These are phyloP conservation scores for Elongisporangium prolatum DNA, from an alignment of 352 stramenopile species.

Conservation along the genomic window DNA sequence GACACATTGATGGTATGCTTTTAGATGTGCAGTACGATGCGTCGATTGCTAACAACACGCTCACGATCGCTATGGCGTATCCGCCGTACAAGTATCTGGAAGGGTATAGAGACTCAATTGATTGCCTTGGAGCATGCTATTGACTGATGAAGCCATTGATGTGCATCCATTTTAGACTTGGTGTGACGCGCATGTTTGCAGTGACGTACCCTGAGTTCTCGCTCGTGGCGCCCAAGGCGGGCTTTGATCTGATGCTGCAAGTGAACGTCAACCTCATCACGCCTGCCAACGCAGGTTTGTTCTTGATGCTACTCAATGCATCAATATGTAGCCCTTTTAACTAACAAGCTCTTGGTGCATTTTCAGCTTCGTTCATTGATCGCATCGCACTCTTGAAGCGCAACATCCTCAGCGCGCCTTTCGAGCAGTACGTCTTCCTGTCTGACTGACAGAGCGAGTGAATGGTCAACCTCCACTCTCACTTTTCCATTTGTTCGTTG, in stretches of 20 bases:
- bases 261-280: constrained; percentile 78
- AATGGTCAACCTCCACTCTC: not conserved
- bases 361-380: constrained; percentile 62
- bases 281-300: constrained; percentile 53
- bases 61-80: constrained; percentile 77
- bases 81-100: constrained; percentile 68
- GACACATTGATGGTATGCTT: constrained; percentile 1
- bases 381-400: constrained; percentile 77
- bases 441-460: not conserved
- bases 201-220: constrained; percentile 73
- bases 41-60: constrained; percentile 59
- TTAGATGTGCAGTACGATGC: constrained; percentile 84
- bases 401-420: constrained; percentile 73
- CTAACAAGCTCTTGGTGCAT: constrained; percentile 3
- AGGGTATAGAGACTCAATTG: constrained; percentile 23
- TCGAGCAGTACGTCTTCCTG: constrained; percentile 47
- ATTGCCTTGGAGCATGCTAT: not conserved
- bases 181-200: constrained; percentile 64
- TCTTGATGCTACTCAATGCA: not conserved
- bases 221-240: constrained; percentile 52
- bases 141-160: not conserved
- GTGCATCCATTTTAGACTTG: constrained; percentile 23
- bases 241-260: constrained; percentile 78
- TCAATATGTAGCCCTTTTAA: not conserved
- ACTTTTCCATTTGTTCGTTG: not conserved